Conservation (phyloP, 495 filamentous ascomycete species). For the Aspergillus baeticus region DNA sequence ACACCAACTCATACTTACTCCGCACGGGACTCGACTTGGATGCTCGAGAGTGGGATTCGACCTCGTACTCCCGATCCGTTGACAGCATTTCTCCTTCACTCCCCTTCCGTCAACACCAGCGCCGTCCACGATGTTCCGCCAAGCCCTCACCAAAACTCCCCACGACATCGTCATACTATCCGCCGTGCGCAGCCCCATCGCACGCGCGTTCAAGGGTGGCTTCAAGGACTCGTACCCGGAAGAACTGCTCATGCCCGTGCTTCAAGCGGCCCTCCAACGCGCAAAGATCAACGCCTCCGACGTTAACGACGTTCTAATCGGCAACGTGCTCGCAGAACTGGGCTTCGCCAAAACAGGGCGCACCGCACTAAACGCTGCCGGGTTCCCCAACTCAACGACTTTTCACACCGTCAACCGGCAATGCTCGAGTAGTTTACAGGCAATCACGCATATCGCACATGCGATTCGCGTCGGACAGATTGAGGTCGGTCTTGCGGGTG, state of each 20-base stretch:
- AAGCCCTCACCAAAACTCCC: conserved; percentile 36
- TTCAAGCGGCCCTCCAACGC: conserved; percentile 54
- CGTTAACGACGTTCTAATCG: conserved; percentile 75
- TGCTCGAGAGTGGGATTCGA: too few relatives aligned
- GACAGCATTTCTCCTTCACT: too few relatives aligned
- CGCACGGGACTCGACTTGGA: too few relatives aligned
- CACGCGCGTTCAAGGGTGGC: conserved; percentile 71
- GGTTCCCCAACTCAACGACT: conserved; percentile 78
- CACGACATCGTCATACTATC: conserved; percentile 89
- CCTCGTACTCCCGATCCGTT: too few relatives aligned
- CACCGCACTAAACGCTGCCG: conserved; percentile 76
- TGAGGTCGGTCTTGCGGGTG: conserved; percentile 75
- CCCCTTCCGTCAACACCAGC: neutral
- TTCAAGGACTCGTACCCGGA: conserved; percentile 87
- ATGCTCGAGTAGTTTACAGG: conserved; percentile 86
- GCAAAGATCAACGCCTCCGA: conserved; percentile 31
- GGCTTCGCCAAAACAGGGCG: conserved; percentile 81
- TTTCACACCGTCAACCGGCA: conserved; percentile 79
- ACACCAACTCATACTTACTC: too few relatives aligned
- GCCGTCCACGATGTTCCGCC: conserved; percentile 18
- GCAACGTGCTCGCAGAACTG: conserved; percentile 79
- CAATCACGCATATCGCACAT: conserved; percentile 81
- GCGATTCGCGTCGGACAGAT: conserved; percentile 72
- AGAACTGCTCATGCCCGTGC: conserved; percentile 64
- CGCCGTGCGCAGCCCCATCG: conserved; percentile 68